Percentiles rank a stretch among this genome's conserved stretches.
phyloP scores from a whole-genome alignment of 2,329 filamentous ascomycete genomes.

The Coleophoma cylindrospora region DNA sequence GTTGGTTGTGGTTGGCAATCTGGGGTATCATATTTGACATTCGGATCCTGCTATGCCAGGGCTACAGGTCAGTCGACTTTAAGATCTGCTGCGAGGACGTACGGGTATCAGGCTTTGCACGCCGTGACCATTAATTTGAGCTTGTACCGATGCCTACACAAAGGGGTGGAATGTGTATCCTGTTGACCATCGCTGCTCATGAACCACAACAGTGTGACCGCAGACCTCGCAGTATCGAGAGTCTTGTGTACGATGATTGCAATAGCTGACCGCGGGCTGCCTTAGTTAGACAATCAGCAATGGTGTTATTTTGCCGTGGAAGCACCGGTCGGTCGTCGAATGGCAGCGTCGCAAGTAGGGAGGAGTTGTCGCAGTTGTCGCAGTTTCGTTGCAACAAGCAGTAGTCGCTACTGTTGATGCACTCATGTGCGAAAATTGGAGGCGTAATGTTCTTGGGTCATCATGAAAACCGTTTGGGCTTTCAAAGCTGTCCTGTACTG shows the following conservation, averaged over 20 bases:
- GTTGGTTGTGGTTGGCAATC: constrained; percentile 35
- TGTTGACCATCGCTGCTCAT: constrained; percentile 26
- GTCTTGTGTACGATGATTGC: neutral
- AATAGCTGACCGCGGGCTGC: neutral
- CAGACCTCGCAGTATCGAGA: neutral
- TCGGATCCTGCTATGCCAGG: too few relatives aligned
- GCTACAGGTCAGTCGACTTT: constrained; percentile 4
- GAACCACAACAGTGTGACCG: constrained; percentile 4
- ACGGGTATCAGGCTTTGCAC: constrained; percentile 9
- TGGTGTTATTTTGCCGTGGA: too few relatives aligned
- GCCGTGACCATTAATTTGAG: constrained; percentile 19
- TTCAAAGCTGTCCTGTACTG: too few relatives aligned
- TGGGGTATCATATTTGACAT: constrained; percentile 40
- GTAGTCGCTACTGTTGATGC: too few relatives aligned
- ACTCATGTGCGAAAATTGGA: too few relatives aligned
- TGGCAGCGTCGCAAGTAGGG: too few relatives aligned
- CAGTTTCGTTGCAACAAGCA: too few relatives aligned
- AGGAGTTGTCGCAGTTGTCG: too few relatives aligned
- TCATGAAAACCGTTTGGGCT: too few relatives aligned
- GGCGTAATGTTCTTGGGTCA: too few relatives aligned
- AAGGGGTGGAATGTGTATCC: constrained; percentile 22
- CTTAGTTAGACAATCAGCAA: too few relatives aligned
- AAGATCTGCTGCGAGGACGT: constrained; percentile 4
- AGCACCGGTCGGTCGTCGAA: too few relatives aligned
- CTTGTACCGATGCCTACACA: constrained; percentile 29